phyloP scores from a whole-genome alignment of 768 basidiomycete genomes.

The Rhizopogon vinicolor region DNA sequence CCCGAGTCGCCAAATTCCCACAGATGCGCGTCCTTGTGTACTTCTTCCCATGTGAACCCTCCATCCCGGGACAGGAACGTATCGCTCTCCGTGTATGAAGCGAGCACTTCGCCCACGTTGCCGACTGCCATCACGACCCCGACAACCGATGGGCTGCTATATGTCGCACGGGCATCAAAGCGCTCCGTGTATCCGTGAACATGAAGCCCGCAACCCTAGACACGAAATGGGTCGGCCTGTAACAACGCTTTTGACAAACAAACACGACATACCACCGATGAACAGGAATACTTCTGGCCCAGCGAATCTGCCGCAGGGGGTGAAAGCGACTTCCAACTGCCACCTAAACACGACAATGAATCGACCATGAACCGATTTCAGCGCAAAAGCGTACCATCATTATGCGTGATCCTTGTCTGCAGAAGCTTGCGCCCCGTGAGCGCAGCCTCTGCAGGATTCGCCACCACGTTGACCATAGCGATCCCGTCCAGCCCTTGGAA shows the following conservation, averaged over 20 bases:
- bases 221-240: conserved; percentile 1
- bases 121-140: conserved; percentile 96
- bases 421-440: conserved; percentile 70
- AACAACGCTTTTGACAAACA: neutral
- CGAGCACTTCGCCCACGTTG: conserved; percentile 84
- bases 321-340: conserved; percentile 78
- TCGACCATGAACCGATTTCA: neutral
- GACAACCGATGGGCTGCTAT: conserved; percentile 86
- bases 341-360: conserved; percentile 42
- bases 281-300: conserved; percentile 67
- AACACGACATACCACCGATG: conserved; percentile 46
- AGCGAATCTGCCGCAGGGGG: conserved; percentile 78
- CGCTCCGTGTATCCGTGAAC: conserved; percentile 97
- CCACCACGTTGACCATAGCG: conserved; percentile 86
- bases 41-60: conserved; percentile 97
- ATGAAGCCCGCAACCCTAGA: conserved; percentile 79
- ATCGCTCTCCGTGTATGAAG: conserved; percentile 80
- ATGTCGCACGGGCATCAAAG: conserved; percentile 84
- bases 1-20: conserved; percentile 99
- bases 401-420: conserved; percentile 90
- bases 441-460: conserved; percentile 72
- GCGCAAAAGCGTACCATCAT: conserved; percentile 64
- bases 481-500: conserved; percentile 95
- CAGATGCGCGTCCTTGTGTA: conserved; percentile 95
- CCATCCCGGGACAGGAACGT: conserved; percentile 96